Evolutionary conservation across 2,329 filamentous ascomycete species (phyloP).

Genomic region (Daldinia sp.): DNA sequence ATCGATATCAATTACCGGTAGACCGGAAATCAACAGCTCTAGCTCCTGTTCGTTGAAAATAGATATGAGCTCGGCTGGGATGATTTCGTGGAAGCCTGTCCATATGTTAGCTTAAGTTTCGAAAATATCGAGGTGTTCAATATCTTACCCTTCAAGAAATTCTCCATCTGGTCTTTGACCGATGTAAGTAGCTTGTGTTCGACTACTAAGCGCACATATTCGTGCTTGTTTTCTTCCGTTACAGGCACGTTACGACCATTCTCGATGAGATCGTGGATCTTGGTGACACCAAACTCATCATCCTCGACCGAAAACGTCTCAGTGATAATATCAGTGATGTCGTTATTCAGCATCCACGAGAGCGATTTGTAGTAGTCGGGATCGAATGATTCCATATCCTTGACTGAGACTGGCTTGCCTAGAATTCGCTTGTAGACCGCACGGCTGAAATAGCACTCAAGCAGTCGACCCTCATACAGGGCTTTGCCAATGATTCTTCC

Average conservation of each 20-base stretch:
- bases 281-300: conserved; percentile 90
- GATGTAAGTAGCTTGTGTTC: conserved; percentile 93
- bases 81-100: conserved; percentile 94
- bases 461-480: conserved; percentile 91
- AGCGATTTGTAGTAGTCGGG: conserved; percentile 99
- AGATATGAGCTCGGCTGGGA: conserved; percentile 89
- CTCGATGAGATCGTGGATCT: conserved; percentile 84
- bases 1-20: conserved; percentile 96
- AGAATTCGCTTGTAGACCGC: conserved; percentile 98
- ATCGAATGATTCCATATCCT: conserved; percentile 99
- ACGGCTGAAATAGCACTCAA: conserved; percentile 98
- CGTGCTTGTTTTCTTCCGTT: conserved; percentile 97
- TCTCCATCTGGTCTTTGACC: conserved; percentile 91
- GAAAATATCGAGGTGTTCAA: conserved; percentile 5
- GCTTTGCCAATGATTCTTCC: conserved; percentile 98
- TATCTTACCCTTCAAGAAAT: conserved; percentile 81
- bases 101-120: conserved; percentile 44
- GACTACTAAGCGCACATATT: conserved; percentile 93
- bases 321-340: conserved; percentile 96
- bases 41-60: conserved; percentile 99
- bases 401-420: conserved; percentile 92
- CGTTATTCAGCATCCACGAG: conserved; percentile 97
- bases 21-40: conserved; percentile 92
- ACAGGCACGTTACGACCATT: conserved; percentile 92
- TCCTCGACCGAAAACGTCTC: conserved; percentile 96